Evolutionary conservation across 331 rosid species (phyloP).

Genomic region (Cydonia oblonga): DNA sequence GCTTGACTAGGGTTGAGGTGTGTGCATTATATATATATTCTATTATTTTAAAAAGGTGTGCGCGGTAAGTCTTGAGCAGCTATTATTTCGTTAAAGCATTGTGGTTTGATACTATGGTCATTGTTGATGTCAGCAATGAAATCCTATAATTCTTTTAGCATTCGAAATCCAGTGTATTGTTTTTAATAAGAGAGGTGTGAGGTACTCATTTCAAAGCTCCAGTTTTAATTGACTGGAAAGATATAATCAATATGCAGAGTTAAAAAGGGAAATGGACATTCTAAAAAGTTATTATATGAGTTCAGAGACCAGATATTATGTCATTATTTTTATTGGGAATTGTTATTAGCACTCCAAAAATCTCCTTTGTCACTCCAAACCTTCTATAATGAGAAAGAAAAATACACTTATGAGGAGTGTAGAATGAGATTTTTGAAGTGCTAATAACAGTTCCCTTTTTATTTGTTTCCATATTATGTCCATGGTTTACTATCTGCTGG

Average conservation of each 20-base stretch:
- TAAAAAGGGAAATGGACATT: background rate
- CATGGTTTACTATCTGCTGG: background rate
- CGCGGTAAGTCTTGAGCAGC: background rate
- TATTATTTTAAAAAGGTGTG: background rate
- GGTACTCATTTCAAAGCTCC: background rate
- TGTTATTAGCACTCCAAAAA: too few relatives aligned
- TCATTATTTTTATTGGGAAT: too few relatives aligned
- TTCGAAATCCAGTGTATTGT: background rate
- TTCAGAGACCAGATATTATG: background rate
- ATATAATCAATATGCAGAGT: background rate
- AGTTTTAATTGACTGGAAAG: background rate
- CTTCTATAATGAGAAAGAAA: too few relatives aligned
- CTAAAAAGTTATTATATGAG: background rate
- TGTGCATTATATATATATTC: background rate
- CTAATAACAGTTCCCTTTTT: background rate
- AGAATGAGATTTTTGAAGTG: too few relatives aligned
- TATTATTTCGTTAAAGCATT: background rate
- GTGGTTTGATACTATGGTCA: background rate
- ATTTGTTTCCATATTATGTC: background rate
- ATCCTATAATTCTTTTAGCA: background rate
- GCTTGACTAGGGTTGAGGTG: conserved; percentile 55
- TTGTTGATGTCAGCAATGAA: background rate
- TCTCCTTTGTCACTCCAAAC: too few relatives aligned
- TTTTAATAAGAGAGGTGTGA: background rate
- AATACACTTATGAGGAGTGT: too few relatives aligned